These are phyloP conservation scores for Microdochium trichocladiopsis DNA, from an alignment of 2,329 filamentous ascomycete species.

Conservation along the genomic window DNA sequence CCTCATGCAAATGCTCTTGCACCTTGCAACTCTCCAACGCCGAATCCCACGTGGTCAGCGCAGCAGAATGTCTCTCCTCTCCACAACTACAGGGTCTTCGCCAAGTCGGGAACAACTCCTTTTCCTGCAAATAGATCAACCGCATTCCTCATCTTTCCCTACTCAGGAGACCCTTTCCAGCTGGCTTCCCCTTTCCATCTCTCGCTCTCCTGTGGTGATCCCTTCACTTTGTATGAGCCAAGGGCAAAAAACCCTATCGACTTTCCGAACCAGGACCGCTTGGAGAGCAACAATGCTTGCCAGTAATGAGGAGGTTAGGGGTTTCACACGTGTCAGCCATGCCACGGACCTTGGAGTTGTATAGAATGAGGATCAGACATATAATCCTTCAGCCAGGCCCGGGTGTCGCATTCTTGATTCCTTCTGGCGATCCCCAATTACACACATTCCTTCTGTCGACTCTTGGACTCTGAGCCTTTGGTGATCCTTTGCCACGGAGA, in stretches of 20 bases:
- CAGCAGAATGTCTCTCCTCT: background rate
- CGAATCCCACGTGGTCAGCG: background rate
- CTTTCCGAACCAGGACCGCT: too few relatives aligned
- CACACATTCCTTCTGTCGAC: background rate
- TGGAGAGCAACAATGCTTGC: too few relatives aligned
- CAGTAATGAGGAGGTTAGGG: background rate
- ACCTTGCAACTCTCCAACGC: background rate
- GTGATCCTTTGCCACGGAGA: background rate
- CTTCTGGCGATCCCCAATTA: background rate
- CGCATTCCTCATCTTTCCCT: background rate
- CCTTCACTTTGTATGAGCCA: background rate
- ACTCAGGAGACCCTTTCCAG: background rate
- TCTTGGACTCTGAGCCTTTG: background rate
- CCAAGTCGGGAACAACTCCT: background rate
- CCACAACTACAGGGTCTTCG: background rate
- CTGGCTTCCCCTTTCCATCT: background rate
- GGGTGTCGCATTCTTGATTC: background rate
- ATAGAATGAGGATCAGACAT: background rate
- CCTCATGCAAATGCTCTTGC: background rate
- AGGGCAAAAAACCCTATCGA: background rate
- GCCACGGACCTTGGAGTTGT: too few relatives aligned
- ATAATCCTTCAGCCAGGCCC: background rate
- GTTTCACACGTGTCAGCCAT: too few relatives aligned
- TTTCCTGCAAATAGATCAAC: background rate
- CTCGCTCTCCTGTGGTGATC: background rate